Evolutionary conservation across 495 filamentous ascomycete species (phyloP).

Genomic region (Acidomyces sp.): DNA sequence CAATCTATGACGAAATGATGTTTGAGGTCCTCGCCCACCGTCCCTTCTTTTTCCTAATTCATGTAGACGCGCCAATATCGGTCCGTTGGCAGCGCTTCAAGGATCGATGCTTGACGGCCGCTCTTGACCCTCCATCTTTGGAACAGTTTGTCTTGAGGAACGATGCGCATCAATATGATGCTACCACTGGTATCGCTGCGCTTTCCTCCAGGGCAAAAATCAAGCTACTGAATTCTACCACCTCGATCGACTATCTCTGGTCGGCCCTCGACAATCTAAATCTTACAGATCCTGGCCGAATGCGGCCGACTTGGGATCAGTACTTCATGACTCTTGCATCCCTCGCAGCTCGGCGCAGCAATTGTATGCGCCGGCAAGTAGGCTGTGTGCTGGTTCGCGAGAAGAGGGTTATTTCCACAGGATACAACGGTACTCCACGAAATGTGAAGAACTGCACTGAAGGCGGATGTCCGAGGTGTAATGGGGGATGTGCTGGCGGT

Average conservation of each 20-base stretch:
- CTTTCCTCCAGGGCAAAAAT: constrained; percentile 69
- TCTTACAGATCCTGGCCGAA: constrained; percentile 60
- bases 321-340: constrained; percentile 96
- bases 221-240: constrained; percentile 71
- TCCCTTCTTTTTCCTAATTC: constrained; percentile 86
- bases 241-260: constrained; percentile 55
- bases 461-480: constrained; percentile 84
- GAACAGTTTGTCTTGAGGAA: constrained; percentile 66
- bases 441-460: constrained; percentile 80
- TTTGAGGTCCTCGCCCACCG: constrained; percentile 61
- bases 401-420: constrained; percentile 78
- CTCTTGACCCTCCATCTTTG: constrained; percentile 42
- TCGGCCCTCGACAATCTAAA: constrained; percentile 53
- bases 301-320: constrained; percentile 89
- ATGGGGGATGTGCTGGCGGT: constrained; percentile 64
- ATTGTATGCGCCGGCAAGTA: constrained; percentile 96
- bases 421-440: constrained; percentile 94
- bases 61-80: constrained; percentile 76
- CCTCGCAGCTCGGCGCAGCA: constrained; percentile 77
- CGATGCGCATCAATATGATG: constrained; percentile 64
- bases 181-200: constrained; percentile 48
- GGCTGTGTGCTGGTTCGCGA: constrained; percentile 89
- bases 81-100: constrained; percentile 67
- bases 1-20: constrained; percentile 53
- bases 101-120: constrained; percentile 31